Evolutionary conservation across 345 rosid species (phyloP), one percentile per base, ranked within the genome.

Genomic region (Corchorus olitorius): DNA sequence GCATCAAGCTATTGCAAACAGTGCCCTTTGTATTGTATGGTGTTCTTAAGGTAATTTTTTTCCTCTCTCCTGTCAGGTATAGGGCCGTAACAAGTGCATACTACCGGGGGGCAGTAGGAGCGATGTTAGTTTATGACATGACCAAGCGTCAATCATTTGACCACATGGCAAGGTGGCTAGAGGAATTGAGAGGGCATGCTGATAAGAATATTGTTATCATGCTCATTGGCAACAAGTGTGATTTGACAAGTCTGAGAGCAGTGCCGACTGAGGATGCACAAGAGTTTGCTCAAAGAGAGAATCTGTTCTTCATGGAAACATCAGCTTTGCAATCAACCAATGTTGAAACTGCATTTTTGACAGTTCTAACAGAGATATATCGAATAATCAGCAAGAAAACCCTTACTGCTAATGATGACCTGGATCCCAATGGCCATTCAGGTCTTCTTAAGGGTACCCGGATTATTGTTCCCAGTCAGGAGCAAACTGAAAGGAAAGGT

Each of bases 1-100:
- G 0, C 60, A 16, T 70, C 33, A 17, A 34, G 6, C 46, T 16
- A 70, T 3, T 16, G 22, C 43, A 50, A 15, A 22, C 8, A 33
- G 45, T 70, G 33, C 34, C 73, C 48, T n/a, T 39, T 5, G 20
- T 41, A 20, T 37, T 69, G 58, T 52, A 0, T 61, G 17, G 59
- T 60, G 12, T 15, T 17, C 68, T 72, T 71, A 60, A 76, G 61
- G 43, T 14, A 12, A 41, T 2, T 43, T 60, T 13, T 73, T 60
- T 46, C 19, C 15, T 34, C 8, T 63, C 17, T 60, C 19, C 46
- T 45, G 49, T 72, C 84, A 90, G 94, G 85, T 90, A 90, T 78
- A 86, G 94, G 78, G 94, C 91, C 3, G 92, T 90, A 73, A 90
- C 92, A 11, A 90, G 94, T 58, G 94, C 94, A 46, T 89, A 87